Conservation (phyloP, 768 basidiomycete species). For the Fomitopsis pulvina region DNA sequence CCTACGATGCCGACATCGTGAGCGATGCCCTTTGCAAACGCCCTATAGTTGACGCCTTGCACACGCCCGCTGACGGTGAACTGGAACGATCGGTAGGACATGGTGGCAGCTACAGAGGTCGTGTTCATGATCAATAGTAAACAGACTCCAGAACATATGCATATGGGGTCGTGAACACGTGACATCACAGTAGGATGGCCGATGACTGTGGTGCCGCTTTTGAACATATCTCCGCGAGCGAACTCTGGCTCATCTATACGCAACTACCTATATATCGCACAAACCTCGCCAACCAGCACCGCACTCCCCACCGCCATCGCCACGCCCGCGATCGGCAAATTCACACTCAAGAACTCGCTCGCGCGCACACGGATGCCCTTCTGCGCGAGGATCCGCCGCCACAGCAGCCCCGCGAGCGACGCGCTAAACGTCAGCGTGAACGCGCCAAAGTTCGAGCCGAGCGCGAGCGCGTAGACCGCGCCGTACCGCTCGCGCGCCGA, state of each 20-base stretch:
- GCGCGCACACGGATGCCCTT: constrained; percentile 63
- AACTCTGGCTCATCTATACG: not conserved
- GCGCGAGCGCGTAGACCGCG: constrained; percentile 54
- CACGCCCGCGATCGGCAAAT: constrained; percentile 61
- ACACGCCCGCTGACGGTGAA: constrained; percentile 17
- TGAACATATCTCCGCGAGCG: too few species aligned
- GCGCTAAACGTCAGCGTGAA: constrained; percentile 86
- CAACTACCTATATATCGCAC: constrained; percentile 7
- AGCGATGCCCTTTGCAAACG: constrained; percentile 13
- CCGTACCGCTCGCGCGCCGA: constrained; percentile 15
- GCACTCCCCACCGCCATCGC: constrained; percentile 59
- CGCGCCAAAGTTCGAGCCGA: constrained; percentile 87
- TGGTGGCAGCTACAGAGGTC: too few species aligned
- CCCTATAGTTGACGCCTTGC: constrained; percentile 18
- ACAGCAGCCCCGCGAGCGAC: constrained; percentile 83
- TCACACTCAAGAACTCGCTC: constrained; percentile 66
- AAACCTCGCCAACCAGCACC: constrained; percentile 71
- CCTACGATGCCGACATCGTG: constrained; percentile 15
- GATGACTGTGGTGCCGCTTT: too few species aligned
- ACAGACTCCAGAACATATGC: too few species aligned
- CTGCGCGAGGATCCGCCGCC: constrained; percentile 66
- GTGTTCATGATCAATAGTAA: too few species aligned
- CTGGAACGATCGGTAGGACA: constrained; percentile 9
- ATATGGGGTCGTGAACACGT: too few species aligned
- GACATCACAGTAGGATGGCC: too few species aligned